These are phyloP conservation scores for Leishmania tropica DNA, from an alignment of 208 protist genomes.

Conservation along the genomic window DNA sequence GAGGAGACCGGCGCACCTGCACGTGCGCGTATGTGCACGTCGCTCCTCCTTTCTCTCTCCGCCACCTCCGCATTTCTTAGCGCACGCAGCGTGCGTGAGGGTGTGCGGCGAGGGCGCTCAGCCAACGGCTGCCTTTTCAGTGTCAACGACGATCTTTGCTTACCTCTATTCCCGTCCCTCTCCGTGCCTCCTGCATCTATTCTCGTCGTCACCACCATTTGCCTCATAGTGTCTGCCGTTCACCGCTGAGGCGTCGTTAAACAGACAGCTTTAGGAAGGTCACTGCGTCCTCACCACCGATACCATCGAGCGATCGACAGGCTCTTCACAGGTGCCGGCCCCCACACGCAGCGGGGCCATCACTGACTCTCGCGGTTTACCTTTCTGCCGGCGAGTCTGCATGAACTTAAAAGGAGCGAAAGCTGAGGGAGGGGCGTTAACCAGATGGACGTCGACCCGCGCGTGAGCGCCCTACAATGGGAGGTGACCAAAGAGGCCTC, in stretches of 20 bases:
- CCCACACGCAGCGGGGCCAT: background rate
- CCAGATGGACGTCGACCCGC: constrained; percentile 30
- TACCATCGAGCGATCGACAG: background rate
- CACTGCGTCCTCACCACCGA: background rate
- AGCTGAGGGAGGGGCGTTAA: background rate
- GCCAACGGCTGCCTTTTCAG: background rate
- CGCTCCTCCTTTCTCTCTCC: background rate
- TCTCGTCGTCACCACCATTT: background rate
- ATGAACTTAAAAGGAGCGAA: background rate
- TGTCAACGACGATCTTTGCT: too few species aligned
- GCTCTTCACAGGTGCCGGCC: background rate
- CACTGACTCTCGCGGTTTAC: background rate
- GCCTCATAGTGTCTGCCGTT: background rate
- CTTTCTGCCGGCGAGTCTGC: background rate
- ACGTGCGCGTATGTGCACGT: background rate
- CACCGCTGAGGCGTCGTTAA: background rate
- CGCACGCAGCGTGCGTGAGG: background rate
- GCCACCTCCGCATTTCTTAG: background rate
- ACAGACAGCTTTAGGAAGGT: background rate
- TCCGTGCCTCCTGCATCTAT: background rate
- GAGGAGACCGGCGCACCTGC: background rate
- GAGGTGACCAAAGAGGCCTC: constrained; percentile 54
- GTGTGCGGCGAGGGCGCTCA: background rate
- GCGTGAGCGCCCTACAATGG: constrained; percentile 63
- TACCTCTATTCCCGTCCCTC: background rate